Conservation (phyloP, 257 asterid species). For the Solanum arcanum region DNA sequence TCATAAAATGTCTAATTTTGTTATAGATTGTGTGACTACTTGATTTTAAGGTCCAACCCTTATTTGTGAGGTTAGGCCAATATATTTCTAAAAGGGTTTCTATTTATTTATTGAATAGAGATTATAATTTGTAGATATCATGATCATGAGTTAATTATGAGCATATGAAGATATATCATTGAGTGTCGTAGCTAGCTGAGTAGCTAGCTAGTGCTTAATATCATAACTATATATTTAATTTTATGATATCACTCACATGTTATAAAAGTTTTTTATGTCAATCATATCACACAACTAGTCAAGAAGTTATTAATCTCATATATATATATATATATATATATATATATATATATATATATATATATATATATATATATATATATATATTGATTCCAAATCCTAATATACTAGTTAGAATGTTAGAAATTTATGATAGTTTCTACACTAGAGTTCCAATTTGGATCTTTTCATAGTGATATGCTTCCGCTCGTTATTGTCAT, state of each 20-base stretch:
- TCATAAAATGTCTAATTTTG: background rate
- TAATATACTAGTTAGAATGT: too few relatives aligned
- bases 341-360: too few relatives aligned
- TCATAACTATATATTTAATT: background rate
- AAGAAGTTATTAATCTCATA: too few relatives aligned
- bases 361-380: too few relatives aligned
- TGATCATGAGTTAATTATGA: background rate
- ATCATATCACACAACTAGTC: background rate
- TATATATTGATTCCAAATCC: background rate
- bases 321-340: too few relatives aligned
- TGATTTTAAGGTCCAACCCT: background rate
- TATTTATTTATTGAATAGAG: background rate
- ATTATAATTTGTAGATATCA: background rate
- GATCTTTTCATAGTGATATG: background rate
- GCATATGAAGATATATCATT: background rate
- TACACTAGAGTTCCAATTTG: background rate
- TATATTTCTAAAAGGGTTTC: too few relatives aligned
- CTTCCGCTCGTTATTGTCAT: background rate
- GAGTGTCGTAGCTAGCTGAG: background rate
- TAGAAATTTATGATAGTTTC: too few relatives aligned
- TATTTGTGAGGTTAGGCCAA: background rate
- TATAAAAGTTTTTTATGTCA: background rate
- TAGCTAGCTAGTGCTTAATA: background rate
- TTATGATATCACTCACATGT: background rate
- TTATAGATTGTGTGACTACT: too few relatives aligned